These are phyloP conservation scores for Schizonepeta tenuifolia DNA, from an alignment of 257 asterid species.

Conservation along the genomic window DNA sequence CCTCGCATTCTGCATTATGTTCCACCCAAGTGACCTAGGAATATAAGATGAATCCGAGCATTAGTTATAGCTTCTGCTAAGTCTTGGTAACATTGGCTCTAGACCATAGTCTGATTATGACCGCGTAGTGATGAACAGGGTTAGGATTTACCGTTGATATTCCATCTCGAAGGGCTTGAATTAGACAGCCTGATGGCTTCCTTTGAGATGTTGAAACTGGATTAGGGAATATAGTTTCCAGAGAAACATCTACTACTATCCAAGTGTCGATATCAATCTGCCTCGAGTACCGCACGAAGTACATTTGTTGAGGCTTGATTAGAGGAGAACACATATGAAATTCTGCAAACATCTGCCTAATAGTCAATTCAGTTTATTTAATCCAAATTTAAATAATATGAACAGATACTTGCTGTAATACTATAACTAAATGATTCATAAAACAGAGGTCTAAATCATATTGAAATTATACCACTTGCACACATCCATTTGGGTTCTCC, in stretches of 20 bases:
- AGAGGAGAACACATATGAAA: constrained; percentile 60
- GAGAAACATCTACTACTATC: constrained; percentile 60
- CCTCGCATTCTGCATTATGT: constrained; percentile 40
- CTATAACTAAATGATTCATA: background rate
- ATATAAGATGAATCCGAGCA: background rate
- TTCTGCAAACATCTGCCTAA: constrained; percentile 52
- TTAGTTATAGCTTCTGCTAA: background rate
- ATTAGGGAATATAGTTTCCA: constrained; percentile 53
- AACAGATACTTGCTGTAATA: too few relatives aligned
- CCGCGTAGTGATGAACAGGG: background rate
- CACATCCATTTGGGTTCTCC: constrained; percentile 43
- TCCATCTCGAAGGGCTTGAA: constrained; percentile 50
- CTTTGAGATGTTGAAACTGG: constrained; percentile 38
- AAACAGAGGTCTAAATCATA: background rate
- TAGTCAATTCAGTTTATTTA: background rate
- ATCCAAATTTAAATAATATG: background rate
- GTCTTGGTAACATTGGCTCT: too few relatives aligned
- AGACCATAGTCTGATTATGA: background rate
- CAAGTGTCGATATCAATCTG: constrained; percentile 45
- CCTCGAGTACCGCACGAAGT: constrained; percentile 55
- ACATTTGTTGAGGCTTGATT: constrained; percentile 41
- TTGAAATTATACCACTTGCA: constrained; percentile 53
- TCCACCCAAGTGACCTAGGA: constrained; percentile 67
- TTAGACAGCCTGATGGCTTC: constrained; percentile 67
- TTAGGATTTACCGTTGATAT: constrained; percentile 41